phyloP scores from a whole-genome alignment of 208 protist species.

The Acanthamoeba castellanii region DNA sequence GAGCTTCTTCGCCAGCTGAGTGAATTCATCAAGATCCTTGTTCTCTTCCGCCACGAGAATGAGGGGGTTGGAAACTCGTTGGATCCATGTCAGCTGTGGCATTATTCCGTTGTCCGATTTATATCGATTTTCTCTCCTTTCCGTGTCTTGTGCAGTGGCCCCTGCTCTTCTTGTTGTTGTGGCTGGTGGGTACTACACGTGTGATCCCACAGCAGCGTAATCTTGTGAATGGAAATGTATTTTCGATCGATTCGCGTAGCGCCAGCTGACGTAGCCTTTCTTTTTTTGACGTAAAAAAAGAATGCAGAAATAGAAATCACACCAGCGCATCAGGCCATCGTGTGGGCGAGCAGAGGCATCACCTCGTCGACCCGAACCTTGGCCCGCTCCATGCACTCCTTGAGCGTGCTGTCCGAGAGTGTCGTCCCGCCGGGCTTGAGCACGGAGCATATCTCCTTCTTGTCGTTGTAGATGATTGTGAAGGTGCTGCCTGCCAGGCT shows the following conservation, averaged over 20 bases:
- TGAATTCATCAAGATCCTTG: constrained; percentile 37
- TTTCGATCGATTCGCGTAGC: not conserved
- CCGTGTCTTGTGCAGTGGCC: too few relatives aligned
- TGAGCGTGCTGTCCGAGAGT: not conserved
- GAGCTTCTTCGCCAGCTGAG: constrained; percentile 7
- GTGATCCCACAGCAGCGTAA: not conserved
- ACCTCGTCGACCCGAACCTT: constrained; percentile 18
- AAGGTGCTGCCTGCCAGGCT: constrained; percentile 7
- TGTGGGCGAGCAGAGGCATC: not conserved
- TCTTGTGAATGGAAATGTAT: not conserved
- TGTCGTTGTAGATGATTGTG: constrained; percentile 33
- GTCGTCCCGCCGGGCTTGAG: constrained; percentile 27
- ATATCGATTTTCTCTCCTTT: not conserved
- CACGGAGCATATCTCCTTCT: constrained; percentile 25
- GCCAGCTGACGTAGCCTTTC: too few relatives aligned
- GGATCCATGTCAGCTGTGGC: constrained; percentile 63
- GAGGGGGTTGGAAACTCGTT: constrained; percentile 34
- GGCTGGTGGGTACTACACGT: too few relatives aligned
- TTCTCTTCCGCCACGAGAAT: constrained; percentile 54
- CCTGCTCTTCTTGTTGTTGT: too few relatives aligned
- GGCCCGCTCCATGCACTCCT: constrained; percentile 44
- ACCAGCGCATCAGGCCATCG: not conserved
- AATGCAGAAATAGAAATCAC: too few relatives aligned
- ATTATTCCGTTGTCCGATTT: not conserved
- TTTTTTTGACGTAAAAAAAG: too few relatives aligned